Evolutionary conservation across 2,329 filamentous ascomycete genomes (phyloP).

Genomic region (Akanthomyces uredinophilus): DNA sequence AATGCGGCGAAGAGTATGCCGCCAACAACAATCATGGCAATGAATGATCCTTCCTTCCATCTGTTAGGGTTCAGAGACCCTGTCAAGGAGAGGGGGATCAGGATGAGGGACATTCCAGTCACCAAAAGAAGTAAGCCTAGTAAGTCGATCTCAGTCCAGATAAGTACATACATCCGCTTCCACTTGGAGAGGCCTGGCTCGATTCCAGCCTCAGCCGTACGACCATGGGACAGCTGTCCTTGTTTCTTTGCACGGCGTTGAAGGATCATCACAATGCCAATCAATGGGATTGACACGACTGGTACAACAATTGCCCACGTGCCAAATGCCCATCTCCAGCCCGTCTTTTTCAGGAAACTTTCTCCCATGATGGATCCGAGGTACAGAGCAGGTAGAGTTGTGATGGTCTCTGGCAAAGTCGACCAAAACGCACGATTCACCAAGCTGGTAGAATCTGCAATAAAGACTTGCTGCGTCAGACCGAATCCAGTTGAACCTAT

Average conservation of each 20-base stretch:
- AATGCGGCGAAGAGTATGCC: slow-evolving; percentile 23
- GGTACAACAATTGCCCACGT: slow-evolving; percentile 38
- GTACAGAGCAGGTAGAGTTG: slow-evolving; percentile 28
- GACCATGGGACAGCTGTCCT: background rate
- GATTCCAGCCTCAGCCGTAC: background rate
- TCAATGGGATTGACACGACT: slow-evolving; percentile 26
- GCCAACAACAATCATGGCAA: slow-evolving; percentile 33
- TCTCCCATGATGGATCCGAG: slow-evolving; percentile 30
- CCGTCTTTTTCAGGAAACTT: slow-evolving; percentile 29
- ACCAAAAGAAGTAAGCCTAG: slow-evolving; percentile 29
- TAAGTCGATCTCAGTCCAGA: slow-evolving; percentile 31
- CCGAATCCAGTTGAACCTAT: slow-evolving; percentile 40
- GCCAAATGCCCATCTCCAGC: slow-evolving; percentile 39
- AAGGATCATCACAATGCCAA: slow-evolving; percentile 28
- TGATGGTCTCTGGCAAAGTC: slow-evolving; percentile 47
- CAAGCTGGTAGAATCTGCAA: slow-evolving; percentile 56
- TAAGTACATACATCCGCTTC: slow-evolving; percentile 20
- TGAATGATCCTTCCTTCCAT: slow-evolving; percentile 30
- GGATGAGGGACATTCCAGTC: slow-evolving; percentile 28
- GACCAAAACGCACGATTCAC: slow-evolving; percentile 57
- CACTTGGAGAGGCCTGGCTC: background rate
- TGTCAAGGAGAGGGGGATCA: slow-evolving; percentile 34
- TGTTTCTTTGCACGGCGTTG: slow-evolving; percentile 23
- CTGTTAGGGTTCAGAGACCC: slow-evolving; percentile 28
- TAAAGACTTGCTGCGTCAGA: slow-evolving; percentile 44